Evolutionary conservation across 805 yeast genomes (phyloP), one percentile per base, ranked within the genome.

Genomic region (Maudiozyma bulderi): DNA sequence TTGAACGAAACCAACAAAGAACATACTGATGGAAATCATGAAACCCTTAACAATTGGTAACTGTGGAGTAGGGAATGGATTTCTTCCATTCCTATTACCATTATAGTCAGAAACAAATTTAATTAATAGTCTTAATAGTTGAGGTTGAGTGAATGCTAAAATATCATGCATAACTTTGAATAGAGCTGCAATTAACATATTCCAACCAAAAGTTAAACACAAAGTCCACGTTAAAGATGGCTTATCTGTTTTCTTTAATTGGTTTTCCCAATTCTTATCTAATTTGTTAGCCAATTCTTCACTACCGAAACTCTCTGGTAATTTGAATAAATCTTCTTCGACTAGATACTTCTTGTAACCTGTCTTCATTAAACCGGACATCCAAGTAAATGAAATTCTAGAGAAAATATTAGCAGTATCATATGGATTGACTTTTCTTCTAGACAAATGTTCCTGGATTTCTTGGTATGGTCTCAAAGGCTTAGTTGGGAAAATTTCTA

Each of bases 141-240:
- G 96, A 0, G 98, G 98, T 67, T 88, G 95, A n/a, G 76, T 73
- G 61, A 86, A 88, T 0, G 93, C 86, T 48, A 90, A 70, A n/a
- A 75, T 54, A 69, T 93, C 98, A 64, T 87, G 91, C 37, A 76
- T 53, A 2, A 74, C 73, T 59, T 88, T 88, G 71, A 83, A 88
- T 5, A 75, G 48, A 47, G 88, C 95, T 8, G 89, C 95, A 33
- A 80, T 49, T 2, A 79, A 34, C 56, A 85, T 85, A n/a, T 80
- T 81, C 0, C 66, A 64, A 34, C 96, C 96, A 68, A 86, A 90
- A 0, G 95, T 80, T 52, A 70, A 70, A n/a, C 75, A 56, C 30
- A 93, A 55, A 0, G 95, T 87, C 62, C 70, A 61, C 10, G 77
- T 63, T 49, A 87, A 67, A 1, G 90, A 82, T 55, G 61, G 71